Conservation (phyloP, 768 basidiomycete genomes). For the Tricholoma bakamatsutake region DNA sequence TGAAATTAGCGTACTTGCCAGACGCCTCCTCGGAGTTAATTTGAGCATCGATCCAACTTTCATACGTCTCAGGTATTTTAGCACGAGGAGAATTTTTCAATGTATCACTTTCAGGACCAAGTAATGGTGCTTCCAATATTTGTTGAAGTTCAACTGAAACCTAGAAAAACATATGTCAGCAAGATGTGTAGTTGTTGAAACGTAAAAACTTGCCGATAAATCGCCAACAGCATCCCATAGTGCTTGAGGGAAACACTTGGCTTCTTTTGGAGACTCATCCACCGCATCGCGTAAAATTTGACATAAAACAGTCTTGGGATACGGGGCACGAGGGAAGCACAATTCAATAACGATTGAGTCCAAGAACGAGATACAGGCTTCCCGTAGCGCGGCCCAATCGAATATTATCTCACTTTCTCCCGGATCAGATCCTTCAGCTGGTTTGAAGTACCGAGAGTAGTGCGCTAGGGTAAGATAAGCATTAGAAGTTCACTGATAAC, state of each 20-base stretch:
- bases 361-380: conserved; percentile 68
- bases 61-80: conserved; percentile 54
- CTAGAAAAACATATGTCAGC: conserved; percentile 27
- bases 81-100: conserved; percentile 43
- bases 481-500: conserved; percentile 2
- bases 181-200: neutral
- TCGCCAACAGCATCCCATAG: conserved; percentile 83
- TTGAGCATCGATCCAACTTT: conserved; percentile 67
- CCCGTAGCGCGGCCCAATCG: conserved; percentile 55
- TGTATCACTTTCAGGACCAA: conserved; percentile 46
- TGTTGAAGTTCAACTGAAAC: conserved; percentile 61
- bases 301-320: conserved; percentile 62
- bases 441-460: conserved; percentile 66
- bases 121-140: conserved; percentile 55
- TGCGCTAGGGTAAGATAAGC: conserved; percentile 41
- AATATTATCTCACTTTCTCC: conserved; percentile 55
- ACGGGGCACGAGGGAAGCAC: conserved; percentile 64
- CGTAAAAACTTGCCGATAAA: conserved; percentile 49
- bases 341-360: conserved; percentile 83
- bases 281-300: conserved; percentile 65
- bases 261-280: conserved; percentile 67
- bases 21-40: conserved; percentile 55
- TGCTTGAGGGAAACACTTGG: conserved; percentile 69
- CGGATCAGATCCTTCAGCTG: conserved; percentile 27
- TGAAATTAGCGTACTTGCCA: conserved; percentile 40